phyloP scores from a whole-genome alignment of 208 protist genomes.

The Naegleria lovaniensis region DNA sequence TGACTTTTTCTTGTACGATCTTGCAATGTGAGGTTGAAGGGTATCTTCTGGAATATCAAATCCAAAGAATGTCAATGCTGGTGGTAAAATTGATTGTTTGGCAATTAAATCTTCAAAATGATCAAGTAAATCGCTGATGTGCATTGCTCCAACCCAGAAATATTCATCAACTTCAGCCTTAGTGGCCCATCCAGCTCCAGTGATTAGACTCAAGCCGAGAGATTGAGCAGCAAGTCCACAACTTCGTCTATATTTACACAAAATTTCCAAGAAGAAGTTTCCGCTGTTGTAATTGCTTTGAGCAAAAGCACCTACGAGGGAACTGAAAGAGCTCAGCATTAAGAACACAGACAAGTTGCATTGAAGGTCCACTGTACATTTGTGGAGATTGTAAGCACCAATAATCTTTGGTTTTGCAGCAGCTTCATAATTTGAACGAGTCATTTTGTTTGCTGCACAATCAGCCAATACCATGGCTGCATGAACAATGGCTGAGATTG shows the following conservation, averaged over 20 bases:
- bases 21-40: not conserved
- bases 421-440: constrained; percentile 18
- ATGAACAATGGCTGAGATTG: constrained; percentile 41
- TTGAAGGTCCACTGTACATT: not conserved
- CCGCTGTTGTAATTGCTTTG: constrained; percentile 47
- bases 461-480: constrained; percentile 44
- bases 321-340: constrained; percentile 41
- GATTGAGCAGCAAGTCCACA: constrained; percentile 37
- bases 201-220: constrained; percentile 40
- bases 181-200: constrained; percentile 41
- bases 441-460: constrained; percentile 36
- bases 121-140: not conserved
- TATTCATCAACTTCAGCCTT: not conserved
- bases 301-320: constrained; percentile 38
- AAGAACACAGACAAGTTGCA: constrained; percentile 38
- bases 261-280: constrained; percentile 43
- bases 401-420: constrained; percentile 47
- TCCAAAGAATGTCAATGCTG: not conserved
- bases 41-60: not conserved
- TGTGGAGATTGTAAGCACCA: constrained; percentile 37
- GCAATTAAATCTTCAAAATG: not conserved
- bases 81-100: not conserved
- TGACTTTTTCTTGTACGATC: not conserved
- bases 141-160: constrained; percentile 2
- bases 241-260: constrained; percentile 28